Base-by-base conservation (phyloP, 2,329 filamentous ascomycete genomes). In the Aspergillus brasiliensis region DNA sequence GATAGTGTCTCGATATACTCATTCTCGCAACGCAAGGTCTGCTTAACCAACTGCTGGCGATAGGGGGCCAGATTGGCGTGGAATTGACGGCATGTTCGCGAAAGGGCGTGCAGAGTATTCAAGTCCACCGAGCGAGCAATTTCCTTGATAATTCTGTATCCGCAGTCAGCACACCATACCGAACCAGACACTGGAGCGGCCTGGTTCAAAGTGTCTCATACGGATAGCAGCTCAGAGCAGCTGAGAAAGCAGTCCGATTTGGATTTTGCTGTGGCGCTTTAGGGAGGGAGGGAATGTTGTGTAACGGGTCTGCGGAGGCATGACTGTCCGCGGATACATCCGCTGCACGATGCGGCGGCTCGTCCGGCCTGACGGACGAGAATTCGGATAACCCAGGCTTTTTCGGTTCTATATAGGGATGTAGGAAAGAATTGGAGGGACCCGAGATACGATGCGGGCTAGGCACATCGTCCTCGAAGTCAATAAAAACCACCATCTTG, bases 91-190 rank as follows among this genome's bases (percentile, higher is more conserved):
- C 92, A 96, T 57, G 91, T 92, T 57, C 86, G 86, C 54, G 93
- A 91, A 19, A 98, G 86, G 65, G 89, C 88, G 75, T 96, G 89
- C 69, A 97, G 85, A 13, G 91, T 89, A 75, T 94, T 97, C 53
- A 97, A 85, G 74, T 98, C 94, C 73, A 97, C 86, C 67, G 86
- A 84, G 31, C 86, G 84, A 51, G 91, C 90, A 65, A 97, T 85
- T 68, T 89, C 85, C 65, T 87, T 86, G 67, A 91, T 87, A 72
- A 97, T 86, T 69, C 92, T 97, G 80, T 61, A 64, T 46, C 49
- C 40, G 27, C 62, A 55, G 62, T 66, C 58, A 69, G 64, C 61
- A 57, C 31, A 34, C 51, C 56, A 62, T 48, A 40, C 17, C 27
- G 51, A 60, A 57, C 59, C 47, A 61, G 13, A 57, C 44, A 51